These are phyloP conservation scores for Gymnopilus junonius DNA, from an alignment of 768 basidiomycete genomes.

Conservation along the genomic window DNA sequence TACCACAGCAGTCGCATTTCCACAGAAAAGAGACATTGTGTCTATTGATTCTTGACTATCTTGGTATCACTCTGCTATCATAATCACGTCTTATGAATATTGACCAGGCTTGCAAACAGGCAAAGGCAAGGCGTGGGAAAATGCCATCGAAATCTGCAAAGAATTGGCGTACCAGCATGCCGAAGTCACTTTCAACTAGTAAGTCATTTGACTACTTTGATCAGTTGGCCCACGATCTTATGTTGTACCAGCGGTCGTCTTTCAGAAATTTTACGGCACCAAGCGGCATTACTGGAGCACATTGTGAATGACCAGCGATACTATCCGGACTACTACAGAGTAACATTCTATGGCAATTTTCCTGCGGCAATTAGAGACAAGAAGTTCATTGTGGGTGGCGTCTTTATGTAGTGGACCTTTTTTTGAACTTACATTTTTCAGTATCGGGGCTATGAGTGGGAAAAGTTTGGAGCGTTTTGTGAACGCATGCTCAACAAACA, in stretches of 20 bases:
- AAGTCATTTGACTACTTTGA: slow-evolving; percentile 28
- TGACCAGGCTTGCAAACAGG: slow-evolving; percentile 50
- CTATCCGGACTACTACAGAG: slow-evolving; percentile 92
- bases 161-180: slow-evolving; percentile 90
- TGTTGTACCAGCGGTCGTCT: slow-evolving; percentile 64
- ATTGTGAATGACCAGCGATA: slow-evolving; percentile 84
- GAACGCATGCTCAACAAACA: slow-evolving; percentile 93
- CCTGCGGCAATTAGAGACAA: slow-evolving; percentile 84
- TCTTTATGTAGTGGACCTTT: neutral
- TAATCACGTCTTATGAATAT: slow-evolving; percentile 1
- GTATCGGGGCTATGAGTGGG: slow-evolving; percentile 97
- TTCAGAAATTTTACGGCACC: slow-evolving; percentile 84
- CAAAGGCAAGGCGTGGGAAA: slow-evolving; percentile 98
- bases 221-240: slow-evolving; percentile 8
- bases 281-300: slow-evolving; percentile 86
- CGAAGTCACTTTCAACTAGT: slow-evolving; percentile 92
- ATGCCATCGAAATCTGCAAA: slow-evolving; percentile 90
- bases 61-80: slow-evolving; percentile 55
- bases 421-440: slow-evolving; percentile 31
- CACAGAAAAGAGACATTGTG: slow-evolving; percentile 93
- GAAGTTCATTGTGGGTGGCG: slow-evolving; percentile 78
- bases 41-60: slow-evolving; percentile 90
- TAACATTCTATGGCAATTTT: slow-evolving; percentile 93
- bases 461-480: slow-evolving; percentile 88
- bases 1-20: slow-evolving; percentile 94